Conservation (phyloP, 257 asterid genomes). For the Solanum clarkiae region DNA sequence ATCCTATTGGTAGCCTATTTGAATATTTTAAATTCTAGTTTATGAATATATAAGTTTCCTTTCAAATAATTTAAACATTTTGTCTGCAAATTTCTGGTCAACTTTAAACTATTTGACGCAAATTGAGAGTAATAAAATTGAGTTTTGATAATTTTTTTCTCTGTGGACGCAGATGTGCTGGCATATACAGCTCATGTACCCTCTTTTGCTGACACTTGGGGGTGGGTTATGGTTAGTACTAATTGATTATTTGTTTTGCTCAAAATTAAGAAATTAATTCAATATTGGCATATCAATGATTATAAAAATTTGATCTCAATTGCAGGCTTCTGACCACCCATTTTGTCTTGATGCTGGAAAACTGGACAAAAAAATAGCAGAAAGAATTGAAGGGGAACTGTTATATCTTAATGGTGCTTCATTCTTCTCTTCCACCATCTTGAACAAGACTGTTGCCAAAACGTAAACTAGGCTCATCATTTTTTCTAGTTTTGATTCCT, state of each 20-base stretch:
- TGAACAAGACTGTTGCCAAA: slow-evolving; percentile 76
- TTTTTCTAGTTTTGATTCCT: not conserved
- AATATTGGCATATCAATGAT: not conserved
- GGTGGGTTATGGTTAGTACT: slow-evolving; percentile 75
- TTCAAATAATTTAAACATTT: too few relatives aligned
- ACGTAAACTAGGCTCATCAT: slow-evolving; percentile 30
- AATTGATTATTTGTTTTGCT: not conserved
- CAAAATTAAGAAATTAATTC: not conserved
- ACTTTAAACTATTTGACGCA: too few relatives aligned
- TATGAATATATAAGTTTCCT: too few relatives aligned
- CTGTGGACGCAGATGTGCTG: slow-evolving; percentile 49
- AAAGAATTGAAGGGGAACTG: slow-evolving; percentile 75
- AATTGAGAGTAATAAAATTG: too few relatives aligned
- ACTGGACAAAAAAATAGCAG: slow-evolving; percentile 79
- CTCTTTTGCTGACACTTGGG: slow-evolving; percentile 99
- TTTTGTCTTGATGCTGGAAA: slow-evolving; percentile 65
- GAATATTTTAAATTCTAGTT: too few relatives aligned
- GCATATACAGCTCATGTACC: slow-evolving; percentile 97
- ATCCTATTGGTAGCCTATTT: too few relatives aligned
- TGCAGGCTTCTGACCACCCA: slow-evolving; percentile 86
- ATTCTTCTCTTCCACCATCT: slow-evolving; percentile 75
- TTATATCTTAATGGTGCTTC: slow-evolving; percentile 80
- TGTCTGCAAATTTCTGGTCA: too few relatives aligned
- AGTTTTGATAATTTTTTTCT: not conserved
- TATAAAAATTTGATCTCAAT: not conserved